Conservation (phyloP, 352 stramenopile genomes). For the Phytophthora hybrid region DNA sequence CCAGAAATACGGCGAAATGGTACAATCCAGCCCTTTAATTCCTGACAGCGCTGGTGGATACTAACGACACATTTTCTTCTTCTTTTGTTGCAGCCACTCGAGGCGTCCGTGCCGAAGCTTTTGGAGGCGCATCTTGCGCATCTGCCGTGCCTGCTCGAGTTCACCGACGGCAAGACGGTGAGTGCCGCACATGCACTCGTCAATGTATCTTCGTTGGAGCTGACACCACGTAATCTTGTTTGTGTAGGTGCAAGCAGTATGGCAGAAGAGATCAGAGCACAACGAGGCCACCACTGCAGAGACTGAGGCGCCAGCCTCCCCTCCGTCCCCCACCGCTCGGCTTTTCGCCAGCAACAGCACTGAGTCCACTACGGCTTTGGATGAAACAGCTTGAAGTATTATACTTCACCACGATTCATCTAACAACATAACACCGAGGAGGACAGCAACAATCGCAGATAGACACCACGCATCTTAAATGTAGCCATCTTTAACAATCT, state of each 20-base stretch:
- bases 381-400: conserved; percentile 20
- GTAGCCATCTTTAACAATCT: conserved; percentile 14
- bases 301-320: conserved; percentile 15
- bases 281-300: conserved; percentile 27
- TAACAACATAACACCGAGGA: background rate
- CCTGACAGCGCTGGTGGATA: background rate
- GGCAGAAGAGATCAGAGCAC: conserved; percentile 62
- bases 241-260: conserved; percentile 66
- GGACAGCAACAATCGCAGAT: background rate
- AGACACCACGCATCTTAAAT: conserved; percentile 5
- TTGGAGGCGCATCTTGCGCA: conserved; percentile 72
- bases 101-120: conserved; percentile 70
- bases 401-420: background rate
- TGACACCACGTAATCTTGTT: background rate
- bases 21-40: conserved; percentile 29
- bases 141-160: conserved; percentile 70
- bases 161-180: conserved; percentile 66
- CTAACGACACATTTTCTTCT: background rate
- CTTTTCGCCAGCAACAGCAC: conserved; percentile 15
- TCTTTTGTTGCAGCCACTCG: conserved; percentile 48
- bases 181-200: background rate
- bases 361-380: background rate
- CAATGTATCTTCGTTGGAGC: background rate
- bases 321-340: conserved; percentile 30
- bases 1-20: conserved; percentile 83